These are phyloP conservation scores for Strobilomyces confusus DNA, from an alignment of 768 basidiomycete genomes.

Conservation along the genomic window DNA sequence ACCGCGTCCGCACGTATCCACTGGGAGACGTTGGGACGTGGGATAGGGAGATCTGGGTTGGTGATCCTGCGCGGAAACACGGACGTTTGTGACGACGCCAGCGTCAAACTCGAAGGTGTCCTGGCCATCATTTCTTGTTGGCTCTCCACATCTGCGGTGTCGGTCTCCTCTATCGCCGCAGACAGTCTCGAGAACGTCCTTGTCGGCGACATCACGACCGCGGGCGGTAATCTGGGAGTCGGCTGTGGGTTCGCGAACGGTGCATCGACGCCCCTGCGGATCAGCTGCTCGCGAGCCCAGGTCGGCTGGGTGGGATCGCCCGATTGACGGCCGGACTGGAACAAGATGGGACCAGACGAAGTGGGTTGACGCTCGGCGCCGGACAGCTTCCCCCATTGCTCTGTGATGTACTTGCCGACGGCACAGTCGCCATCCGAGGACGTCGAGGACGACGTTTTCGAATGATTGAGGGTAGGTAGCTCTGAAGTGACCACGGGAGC, in stretches of 20 bases:
- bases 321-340: constrained; percentile 16
- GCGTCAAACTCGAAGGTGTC: constrained; percentile 12
- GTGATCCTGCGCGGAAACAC: constrained; percentile 40
- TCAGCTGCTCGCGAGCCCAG: constrained; percentile 43
- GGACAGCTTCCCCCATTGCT: constrained; percentile 29
- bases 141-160: constrained; percentile 31
- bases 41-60: constrained; percentile 55
- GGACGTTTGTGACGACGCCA: constrained; percentile 12
- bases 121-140: constrained; percentile 28
- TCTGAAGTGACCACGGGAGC: constrained; percentile 2
- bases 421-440: constrained; percentile 17
- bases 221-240: constrained; percentile 16
- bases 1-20: constrained; percentile 48
- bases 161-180: constrained; percentile 25
- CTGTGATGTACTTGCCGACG: constrained; percentile 27
- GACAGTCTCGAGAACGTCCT: constrained; percentile 27
- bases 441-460: constrained; percentile 4
- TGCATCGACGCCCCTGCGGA: constrained; percentile 52
- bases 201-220: constrained; percentile 30
- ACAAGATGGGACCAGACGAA: constrained; percentile 16
- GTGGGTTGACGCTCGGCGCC: constrained; percentile 19
- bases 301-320: constrained; percentile 36
- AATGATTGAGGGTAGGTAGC: constrained; percentile 8
- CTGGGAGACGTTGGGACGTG: constrained; percentile 45
- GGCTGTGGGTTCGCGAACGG: constrained; percentile 42